A percentile compares a stretch with the other conserved stretches of the same genome.
Evolutionary conservation across 2,329 filamentous ascomycete species (phyloP).

Genomic region (Colletotrichum paranaense): DNA sequence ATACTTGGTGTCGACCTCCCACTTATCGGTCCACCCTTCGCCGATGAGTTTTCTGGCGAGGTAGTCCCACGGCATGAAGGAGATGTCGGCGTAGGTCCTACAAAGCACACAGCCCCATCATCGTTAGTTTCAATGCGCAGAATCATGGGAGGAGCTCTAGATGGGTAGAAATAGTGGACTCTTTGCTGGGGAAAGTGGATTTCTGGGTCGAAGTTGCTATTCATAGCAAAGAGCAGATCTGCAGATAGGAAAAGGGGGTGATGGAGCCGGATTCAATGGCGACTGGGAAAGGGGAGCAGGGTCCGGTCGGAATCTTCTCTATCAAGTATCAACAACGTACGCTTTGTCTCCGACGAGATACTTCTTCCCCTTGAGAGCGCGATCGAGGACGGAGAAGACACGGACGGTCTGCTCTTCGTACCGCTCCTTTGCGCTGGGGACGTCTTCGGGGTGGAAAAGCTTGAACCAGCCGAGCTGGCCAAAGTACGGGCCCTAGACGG

Average conservation of each 20-base stretch:
- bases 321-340: constrained; percentile 37
- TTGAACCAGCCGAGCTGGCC: constrained; percentile 54
- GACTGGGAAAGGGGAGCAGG: neutral
- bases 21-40: constrained; percentile 37
- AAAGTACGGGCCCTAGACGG: constrained; percentile 54
- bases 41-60: constrained; percentile 33
- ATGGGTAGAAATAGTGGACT: neutral
- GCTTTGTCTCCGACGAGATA: constrained; percentile 49
- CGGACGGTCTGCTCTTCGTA: constrained; percentile 45
- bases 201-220: neutral
- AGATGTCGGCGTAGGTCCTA: constrained; percentile 46
- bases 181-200: neutral
- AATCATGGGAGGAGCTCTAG: neutral
- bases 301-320: too few relatives aligned
- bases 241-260: constrained; percentile 1
- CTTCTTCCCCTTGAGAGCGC: constrained; percentile 46
- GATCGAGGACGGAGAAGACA: constrained; percentile 46
- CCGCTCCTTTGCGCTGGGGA: constrained; percentile 44
- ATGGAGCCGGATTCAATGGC: neutral
- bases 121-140: neutral
- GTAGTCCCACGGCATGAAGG: constrained; percentile 45
- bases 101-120: too few relatives aligned
- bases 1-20: constrained; percentile 46
- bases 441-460: constrained; percentile 40
- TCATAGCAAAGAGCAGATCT: neutral